Base-by-base conservation (phyloP, 768 basidiomycete genomes). In the Boletus pseudo-olivaceus region DNA sequence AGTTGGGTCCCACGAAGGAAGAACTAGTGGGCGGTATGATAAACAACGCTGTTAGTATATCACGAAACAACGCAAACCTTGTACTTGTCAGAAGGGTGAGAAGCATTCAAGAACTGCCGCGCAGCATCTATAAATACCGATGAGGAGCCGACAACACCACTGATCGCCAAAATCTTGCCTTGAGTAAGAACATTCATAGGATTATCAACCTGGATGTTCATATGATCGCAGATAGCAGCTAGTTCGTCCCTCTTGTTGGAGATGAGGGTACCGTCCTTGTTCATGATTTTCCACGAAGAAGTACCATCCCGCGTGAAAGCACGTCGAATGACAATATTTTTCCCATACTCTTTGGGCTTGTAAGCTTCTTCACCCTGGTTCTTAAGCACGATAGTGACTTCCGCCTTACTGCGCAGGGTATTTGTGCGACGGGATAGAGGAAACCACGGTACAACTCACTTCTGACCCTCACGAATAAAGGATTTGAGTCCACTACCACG, bases 121-220 rank as follows among this genome's bases (percentile, higher is more conserved):
- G 75, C 69, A 57, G 72, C 65, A 62, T 73, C 67, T 74, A 43
- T 50, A 39, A 43, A 47, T 40, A 42, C 20, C 23, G 8, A 43
- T 54, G n/a, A 57, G 38, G 33, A 40, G 3, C 26, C 1, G 5
- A 39, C 10, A 33, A 46, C n/a, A 29, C 2, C 3, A 23, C 9
- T 20, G 6, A 17, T n/a, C 14, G 23, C 23, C 7, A 20, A 27
- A 9, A 55, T 64, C 26, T 34, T 57, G 80, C 88, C 90, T 78
- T 93, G 92, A 1, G 91, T 94, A 41, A 96, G 78, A 26, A 99
- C 87, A 57, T 92, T 98, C 84, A 98, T 85, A 2, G 95, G 96
- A 64, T 95, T 95, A 67, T 97, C 93, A 55, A 97, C 91, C 67
- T 96, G 93, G 51, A 99, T 91, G 62, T 93, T 93, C 88, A 97